These are phyloP conservation scores for Lineolata rhizophorae DNA, from an alignment of 495 filamentous ascomycete genomes.

Conservation along the genomic window DNA sequence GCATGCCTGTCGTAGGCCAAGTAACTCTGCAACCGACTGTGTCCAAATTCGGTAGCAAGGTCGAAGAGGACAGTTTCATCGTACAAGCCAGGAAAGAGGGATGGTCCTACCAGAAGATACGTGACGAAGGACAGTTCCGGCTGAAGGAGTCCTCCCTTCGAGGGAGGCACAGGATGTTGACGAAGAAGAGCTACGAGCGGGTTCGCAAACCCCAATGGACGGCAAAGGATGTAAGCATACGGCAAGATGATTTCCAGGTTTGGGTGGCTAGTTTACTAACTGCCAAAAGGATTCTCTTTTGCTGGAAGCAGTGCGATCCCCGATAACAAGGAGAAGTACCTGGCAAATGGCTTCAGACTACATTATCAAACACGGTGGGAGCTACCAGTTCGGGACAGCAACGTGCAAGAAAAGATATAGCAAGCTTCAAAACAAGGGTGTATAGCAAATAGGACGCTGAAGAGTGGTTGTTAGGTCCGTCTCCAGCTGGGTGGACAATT, in stretches of 20 bases:
- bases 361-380: constrained; percentile 47
- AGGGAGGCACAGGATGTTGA: constrained; percentile 57
- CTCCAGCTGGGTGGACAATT: neutral
- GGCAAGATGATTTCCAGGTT: constrained; percentile 3
- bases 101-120: constrained; percentile 64
- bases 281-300: too few species aligned
- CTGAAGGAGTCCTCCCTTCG: constrained; percentile 79
- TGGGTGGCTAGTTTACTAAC: too few species aligned
- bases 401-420: constrained; percentile 74
- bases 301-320: too few species aligned
- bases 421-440: constrained; percentile 2
- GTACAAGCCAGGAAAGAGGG: constrained; percentile 39
- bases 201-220: constrained; percentile 64
- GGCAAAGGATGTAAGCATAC: constrained; percentile 45
- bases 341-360: constrained; percentile 27
- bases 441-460: neutral
- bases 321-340: neutral
- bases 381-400: constrained; percentile 66
- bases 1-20: too few species aligned
- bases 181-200: constrained; percentile 50
- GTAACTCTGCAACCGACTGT: too few species aligned
- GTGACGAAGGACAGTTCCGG: constrained; percentile 34
- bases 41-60: too few species aligned
- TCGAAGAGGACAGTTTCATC: constrained; percentile 29
- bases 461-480: neutral